Conservation (phyloP, 495 filamentous ascomycete species). For the Ramalina intermedia region DNA sequence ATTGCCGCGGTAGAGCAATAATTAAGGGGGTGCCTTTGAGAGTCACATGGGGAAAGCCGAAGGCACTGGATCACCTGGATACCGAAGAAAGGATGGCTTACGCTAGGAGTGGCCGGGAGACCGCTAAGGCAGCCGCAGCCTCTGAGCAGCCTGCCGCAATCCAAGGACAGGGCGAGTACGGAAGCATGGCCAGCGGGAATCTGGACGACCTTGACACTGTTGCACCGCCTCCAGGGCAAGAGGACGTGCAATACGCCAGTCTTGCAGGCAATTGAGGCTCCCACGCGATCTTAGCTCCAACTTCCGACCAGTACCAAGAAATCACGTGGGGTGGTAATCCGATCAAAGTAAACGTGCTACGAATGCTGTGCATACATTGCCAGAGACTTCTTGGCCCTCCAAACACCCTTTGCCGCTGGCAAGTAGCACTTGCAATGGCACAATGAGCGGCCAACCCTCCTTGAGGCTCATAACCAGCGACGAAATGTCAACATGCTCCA, state of each 20-base stretch:
- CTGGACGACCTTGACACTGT: slow-evolving; percentile 39
- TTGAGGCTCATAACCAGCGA: too few species aligned
- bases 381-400: too few species aligned
- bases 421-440: too few species aligned
- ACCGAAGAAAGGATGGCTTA: slow-evolving; percentile 62
- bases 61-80: slow-evolving; percentile 78
- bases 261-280: slow-evolving; percentile 57
- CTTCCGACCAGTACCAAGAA: too few species aligned
- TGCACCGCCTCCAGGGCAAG: slow-evolving; percentile 71
- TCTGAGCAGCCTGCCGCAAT: slow-evolving; percentile 16
- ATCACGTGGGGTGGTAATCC: too few species aligned
- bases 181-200: slow-evolving; percentile 18
- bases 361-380: too few species aligned
- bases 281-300: too few species aligned
- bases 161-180: slow-evolving; percentile 15
- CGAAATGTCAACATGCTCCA: too few species aligned
- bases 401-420: too few species aligned
- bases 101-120: slow-evolving; percentile 56
- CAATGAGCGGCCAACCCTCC: too few species aligned
- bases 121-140: slow-evolving; percentile 32
- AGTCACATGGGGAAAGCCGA: slow-evolving; percentile 83
- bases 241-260: slow-evolving; percentile 72
- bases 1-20: slow-evolving; percentile 77
- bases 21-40: slow-evolving; percentile 72
- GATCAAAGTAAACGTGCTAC: too few species aligned